Conservation (phyloP, 495 filamentous ascomycete genomes). For the Wilcoxina mikolae region DNA sequence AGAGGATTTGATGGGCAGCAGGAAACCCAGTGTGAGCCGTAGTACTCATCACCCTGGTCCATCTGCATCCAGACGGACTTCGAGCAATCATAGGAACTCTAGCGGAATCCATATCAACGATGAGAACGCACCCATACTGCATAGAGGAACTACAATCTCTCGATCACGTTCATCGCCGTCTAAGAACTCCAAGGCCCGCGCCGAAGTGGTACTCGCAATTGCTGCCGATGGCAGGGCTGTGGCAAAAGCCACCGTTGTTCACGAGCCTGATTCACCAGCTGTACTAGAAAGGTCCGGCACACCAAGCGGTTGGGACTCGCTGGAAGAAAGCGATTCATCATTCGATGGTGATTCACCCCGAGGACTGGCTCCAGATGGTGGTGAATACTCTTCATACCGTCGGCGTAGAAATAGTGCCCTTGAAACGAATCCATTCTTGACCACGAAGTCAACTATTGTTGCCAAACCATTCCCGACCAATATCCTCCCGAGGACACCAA, state of each 20-base stretch:
- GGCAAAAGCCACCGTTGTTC: conserved; percentile 23
- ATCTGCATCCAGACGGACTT: too few relatives aligned
- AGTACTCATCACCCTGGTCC: too few relatives aligned
- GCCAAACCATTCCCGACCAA: too few relatives aligned
- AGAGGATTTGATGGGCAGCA: too few relatives aligned
- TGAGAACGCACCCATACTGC: background rate
- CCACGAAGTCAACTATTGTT: too few relatives aligned
- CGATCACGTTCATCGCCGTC: background rate
- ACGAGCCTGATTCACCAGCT: conserved; percentile 15
- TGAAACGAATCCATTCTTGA: too few relatives aligned
- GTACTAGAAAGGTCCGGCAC: background rate
- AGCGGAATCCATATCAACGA: too few relatives aligned
- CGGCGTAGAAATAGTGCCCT: too few relatives aligned
- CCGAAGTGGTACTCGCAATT: conserved; percentile 24
- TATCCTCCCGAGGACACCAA: too few relatives aligned
- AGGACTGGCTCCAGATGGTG: conserved; percentile 26
- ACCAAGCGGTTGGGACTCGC: conserved; percentile 17
- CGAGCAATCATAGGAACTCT: too few relatives aligned
- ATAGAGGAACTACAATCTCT: background rate
- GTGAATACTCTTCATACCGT: conserved; percentile 23
- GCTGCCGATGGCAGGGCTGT: conserved; percentile 26
- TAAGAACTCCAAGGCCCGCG: conserved; percentile 7
- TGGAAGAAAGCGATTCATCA: conserved; percentile 28
- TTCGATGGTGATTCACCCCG: conserved; percentile 25
- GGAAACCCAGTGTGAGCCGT: too few relatives aligned